phyloP scores from a whole-genome alignment of 129 eudicot species.

The Cynara cardunculus region DNA sequence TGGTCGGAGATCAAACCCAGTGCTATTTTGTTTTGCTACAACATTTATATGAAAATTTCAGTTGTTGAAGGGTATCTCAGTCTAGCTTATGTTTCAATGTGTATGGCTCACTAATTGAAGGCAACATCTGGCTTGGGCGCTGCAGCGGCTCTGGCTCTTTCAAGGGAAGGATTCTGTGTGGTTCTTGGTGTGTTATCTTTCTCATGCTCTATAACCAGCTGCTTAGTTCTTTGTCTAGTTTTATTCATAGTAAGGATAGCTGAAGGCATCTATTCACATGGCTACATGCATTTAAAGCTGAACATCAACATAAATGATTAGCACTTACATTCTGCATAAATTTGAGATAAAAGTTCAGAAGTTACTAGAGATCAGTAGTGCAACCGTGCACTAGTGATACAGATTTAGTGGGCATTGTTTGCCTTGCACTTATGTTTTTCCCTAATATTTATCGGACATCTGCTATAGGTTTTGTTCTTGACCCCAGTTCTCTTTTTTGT shows the following conservation, averaged over 20 bases:
- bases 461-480: background rate
- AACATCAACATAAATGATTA: no score
- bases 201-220: background rate
- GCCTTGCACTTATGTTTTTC: background rate
- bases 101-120: conserved; percentile 36
- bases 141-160: conserved; percentile 68
- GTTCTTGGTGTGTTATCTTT: conserved; percentile 57
- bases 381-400: background rate
- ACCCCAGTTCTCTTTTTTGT: background rate
- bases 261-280: background rate
- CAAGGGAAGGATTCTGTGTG: conserved; percentile 71
- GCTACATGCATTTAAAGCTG: background rate
- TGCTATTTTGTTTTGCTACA: background rate
- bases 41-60: background rate
- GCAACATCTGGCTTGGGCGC: conserved; percentile 97
- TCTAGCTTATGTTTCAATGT: conserved; percentile 4
- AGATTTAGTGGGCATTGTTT: background rate
- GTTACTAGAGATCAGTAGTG: background rate
- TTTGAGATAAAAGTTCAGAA: background rate
- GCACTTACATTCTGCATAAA: background rate
- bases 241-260: background rate
- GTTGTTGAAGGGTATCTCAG: background rate
- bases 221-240: background rate
- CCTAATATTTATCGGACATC: background rate
- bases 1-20: background rate